Evolutionary conservation across 75 land plant genomes (phyloP).

Genomic region (Chamaecyparis obtusa): DNA sequence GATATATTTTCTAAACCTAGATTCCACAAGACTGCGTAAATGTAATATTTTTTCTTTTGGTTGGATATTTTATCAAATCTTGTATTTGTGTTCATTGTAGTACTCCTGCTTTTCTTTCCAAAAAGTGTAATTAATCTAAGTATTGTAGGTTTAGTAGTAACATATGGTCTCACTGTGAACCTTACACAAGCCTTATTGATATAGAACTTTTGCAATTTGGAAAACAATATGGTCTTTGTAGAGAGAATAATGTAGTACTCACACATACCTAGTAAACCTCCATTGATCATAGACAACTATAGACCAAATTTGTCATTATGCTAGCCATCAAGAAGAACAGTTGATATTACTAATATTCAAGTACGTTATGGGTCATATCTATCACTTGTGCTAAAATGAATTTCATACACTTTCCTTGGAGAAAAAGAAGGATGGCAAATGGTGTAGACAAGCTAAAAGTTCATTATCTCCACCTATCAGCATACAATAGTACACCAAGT

Average conservation of each 20-base stretch:
- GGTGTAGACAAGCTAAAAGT: too few species aligned
- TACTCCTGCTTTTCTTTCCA: constrained; percentile 63
- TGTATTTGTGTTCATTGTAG: constrained; percentile 61
- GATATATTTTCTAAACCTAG: constrained; percentile 62
- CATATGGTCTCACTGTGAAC: constrained; percentile 40
- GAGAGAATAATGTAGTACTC: too few species aligned
- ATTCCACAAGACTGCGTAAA: constrained; percentile 68
- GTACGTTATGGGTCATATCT: constrained; percentile 30
- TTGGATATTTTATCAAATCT: constrained; percentile 62
- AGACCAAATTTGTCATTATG: too few species aligned
- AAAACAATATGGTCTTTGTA: too few species aligned
- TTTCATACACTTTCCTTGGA: constrained; percentile 20
- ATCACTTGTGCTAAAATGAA: constrained; percentile 38
- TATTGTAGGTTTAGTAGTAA: constrained; percentile 35
- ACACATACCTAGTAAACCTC: too few species aligned
- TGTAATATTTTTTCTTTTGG: constrained; percentile 80
- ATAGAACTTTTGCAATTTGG: constrained; percentile 25
- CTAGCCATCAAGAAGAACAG: constrained; percentile 24
- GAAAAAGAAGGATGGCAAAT: constrained; percentile 38
- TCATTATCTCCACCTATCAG: too few species aligned
- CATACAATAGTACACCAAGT: too few species aligned
- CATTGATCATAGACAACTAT: too few species aligned
- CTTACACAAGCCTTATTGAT: constrained; percentile 18
- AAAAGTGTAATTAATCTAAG: constrained; percentile 60
- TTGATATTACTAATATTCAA: constrained; percentile 14